phyloP scores from a whole-genome alignment of 495 filamentous ascomycete species.

The Poronia punctata region DNA sequence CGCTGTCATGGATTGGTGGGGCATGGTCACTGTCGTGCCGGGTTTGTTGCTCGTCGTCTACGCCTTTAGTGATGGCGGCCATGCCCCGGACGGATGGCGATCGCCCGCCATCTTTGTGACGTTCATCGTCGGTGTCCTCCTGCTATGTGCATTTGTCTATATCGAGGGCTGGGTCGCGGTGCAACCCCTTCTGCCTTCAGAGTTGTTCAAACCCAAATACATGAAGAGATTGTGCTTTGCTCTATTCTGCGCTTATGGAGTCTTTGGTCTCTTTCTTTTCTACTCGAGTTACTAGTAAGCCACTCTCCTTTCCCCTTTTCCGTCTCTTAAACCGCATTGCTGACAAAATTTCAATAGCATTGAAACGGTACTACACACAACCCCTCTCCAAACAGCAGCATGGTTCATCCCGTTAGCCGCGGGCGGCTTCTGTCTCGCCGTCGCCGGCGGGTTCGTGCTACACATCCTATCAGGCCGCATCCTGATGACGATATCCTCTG shows the following conservation, averaged over 20 bases:
- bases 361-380: constrained; percentile 54
- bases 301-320: background rate
- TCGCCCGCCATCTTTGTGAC: constrained; percentile 65
- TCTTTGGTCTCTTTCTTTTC: constrained; percentile 68
- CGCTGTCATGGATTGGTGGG: constrained; percentile 62
- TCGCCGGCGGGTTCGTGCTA: constrained; percentile 66
- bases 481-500: constrained; percentile 59
- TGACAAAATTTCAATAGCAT: constrained; percentile 42
- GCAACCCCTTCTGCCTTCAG: constrained; percentile 66
- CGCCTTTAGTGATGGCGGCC: constrained; percentile 67
- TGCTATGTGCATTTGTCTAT: constrained; percentile 56
- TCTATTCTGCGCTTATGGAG: constrained; percentile 70
- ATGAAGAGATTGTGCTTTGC: constrained; percentile 62
- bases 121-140: constrained; percentile 51
- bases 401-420: constrained; percentile 74
- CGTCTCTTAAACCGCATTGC: background rate
- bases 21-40: constrained; percentile 53
- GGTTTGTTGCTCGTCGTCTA: constrained; percentile 69
- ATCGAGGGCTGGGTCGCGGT: constrained; percentile 69
- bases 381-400: constrained; percentile 64
- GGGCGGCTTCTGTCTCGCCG: constrained; percentile 66
- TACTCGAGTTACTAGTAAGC: constrained; percentile 75
- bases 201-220: constrained; percentile 66
- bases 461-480: constrained; percentile 68
- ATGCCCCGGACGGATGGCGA: constrained; percentile 61